These are phyloP conservation scores for Bacterosira constricta DNA, from an alignment of 108 stramenopile species.

Conservation along the genomic window DNA sequence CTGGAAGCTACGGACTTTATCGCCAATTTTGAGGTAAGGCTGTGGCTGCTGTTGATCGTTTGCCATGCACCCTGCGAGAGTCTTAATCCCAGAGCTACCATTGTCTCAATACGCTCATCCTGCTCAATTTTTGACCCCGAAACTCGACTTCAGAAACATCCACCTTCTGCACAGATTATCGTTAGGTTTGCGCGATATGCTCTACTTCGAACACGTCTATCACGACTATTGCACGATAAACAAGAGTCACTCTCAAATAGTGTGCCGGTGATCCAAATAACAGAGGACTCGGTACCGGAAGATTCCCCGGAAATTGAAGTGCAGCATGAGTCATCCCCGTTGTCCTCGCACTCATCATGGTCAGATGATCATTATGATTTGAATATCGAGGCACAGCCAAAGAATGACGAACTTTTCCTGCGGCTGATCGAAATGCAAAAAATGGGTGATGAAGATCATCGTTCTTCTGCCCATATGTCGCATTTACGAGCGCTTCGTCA, in stretches of 20 bases:
- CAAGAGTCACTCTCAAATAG: not conserved
- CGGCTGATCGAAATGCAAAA: not conserved
- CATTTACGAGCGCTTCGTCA: not conserved
- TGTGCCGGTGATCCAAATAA: not conserved
- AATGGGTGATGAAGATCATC: constrained; percentile 20
- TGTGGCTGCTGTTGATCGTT: not conserved
- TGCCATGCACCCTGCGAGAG: too few species aligned
- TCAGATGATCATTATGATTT: not conserved
- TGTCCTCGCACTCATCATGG: constrained; percentile 7
- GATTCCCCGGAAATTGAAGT: not conserved
- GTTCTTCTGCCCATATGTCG: constrained; percentile 1
- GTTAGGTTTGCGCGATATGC: not conserved
- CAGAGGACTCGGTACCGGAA: not conserved
- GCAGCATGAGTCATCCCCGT: not conserved
- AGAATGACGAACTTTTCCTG: not conserved
- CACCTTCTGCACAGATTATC: constrained; percentile 1
- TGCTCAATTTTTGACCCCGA: too few species aligned
- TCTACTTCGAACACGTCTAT: not conserved
- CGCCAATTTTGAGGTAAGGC: not conserved
- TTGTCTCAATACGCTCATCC: too few species aligned
- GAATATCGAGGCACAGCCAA: not conserved
- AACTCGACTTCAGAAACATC: not conserved
- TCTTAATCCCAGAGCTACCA: too few species aligned
- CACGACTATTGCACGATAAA: not conserved
- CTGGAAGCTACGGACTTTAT: not conserved